A percentile compares a stretch with the other conserved stretches of the same genome.
These are phyloP conservation scores for Pseudogymnoascus pannorum DNA, from an alignment of 2,329 filamentous ascomycete species.

Conservation along the genomic window DNA sequence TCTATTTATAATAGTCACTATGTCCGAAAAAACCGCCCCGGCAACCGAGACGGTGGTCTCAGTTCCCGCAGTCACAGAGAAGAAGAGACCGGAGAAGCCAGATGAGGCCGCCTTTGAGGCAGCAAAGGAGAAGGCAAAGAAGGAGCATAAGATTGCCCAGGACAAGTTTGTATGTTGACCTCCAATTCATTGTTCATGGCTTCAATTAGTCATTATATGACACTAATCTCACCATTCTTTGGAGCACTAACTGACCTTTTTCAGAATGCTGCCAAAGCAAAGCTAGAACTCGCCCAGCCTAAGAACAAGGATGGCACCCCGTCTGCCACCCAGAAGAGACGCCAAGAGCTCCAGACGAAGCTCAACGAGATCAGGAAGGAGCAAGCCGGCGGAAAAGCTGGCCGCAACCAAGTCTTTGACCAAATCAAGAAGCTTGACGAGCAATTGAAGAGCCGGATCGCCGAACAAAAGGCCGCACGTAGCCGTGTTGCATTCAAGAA, in stretches of 20 bases:
- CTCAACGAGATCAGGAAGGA: slow-evolving; percentile 77
- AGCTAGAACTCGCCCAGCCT: slow-evolving; percentile 76
- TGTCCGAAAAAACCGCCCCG: slow-evolving; percentile 3
- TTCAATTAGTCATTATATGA: not conserved
- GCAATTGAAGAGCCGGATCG: slow-evolving; percentile 75
- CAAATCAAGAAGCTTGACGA: slow-evolving; percentile 90
- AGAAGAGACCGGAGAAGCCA: slow-evolving; percentile 70
- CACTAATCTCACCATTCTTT: not conserved
- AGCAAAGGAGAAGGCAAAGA: slow-evolving; percentile 72
- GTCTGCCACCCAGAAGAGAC: slow-evolving; percentile 71
- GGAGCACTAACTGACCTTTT: slow-evolving; percentile 18
- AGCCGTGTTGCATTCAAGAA: slow-evolving; percentile 79
- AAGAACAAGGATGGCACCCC: slow-evolving; percentile 59
- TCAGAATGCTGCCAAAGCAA: slow-evolving; percentile 82
- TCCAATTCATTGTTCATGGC: not conserved
- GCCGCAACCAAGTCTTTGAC: slow-evolving; percentile 70
- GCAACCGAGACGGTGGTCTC: slow-evolving; percentile 2
- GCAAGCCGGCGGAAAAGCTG: slow-evolving; percentile 81
- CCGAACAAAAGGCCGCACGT: slow-evolving; percentile 80
- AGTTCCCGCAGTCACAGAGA: slow-evolving; percentile 27
- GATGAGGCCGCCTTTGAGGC: slow-evolving; percentile 81
- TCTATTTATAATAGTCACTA: not conserved
- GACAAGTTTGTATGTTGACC: slow-evolving; percentile 54
- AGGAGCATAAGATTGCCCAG: slow-evolving; percentile 73
- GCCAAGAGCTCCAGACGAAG: slow-evolving; percentile 76